phyloP scores from a whole-genome alignment of 129 eudicot genomes.

The Saposhnikovia divaricata region DNA sequence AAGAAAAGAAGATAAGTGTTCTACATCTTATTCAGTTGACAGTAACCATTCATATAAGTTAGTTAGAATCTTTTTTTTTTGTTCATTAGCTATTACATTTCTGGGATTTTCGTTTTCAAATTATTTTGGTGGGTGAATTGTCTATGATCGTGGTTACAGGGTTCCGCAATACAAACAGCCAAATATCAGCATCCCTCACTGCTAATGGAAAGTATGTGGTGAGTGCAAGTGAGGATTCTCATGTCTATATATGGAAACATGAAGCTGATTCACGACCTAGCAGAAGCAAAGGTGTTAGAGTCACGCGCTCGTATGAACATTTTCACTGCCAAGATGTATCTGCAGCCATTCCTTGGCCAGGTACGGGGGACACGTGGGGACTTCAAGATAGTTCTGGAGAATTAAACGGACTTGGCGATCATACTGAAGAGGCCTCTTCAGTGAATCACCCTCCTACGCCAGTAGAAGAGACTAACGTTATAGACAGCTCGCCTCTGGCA shows the following conservation, averaged over 20 bases:
- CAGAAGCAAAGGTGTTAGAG: conserved; percentile 66
- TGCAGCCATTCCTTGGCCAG: conserved; percentile 96
- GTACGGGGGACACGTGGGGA: conserved; percentile 45
- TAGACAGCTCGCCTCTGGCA: conserved; percentile 38
- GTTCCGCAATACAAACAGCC: conserved; percentile 85
- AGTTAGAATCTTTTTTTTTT: background rate
- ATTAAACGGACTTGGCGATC: conserved; percentile 21
- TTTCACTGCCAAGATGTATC: conserved; percentile 93
- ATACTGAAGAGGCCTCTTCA: conserved; percentile 35
- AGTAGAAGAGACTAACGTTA: conserved; percentile 36
- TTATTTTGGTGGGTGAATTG: background rate
- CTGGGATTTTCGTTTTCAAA: background rate
- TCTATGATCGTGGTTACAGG: conserved; percentile 38
- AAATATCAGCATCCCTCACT: conserved; percentile 77
- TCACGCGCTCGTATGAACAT: conserved; percentile 73
- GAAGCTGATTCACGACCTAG: conserved; percentile 74
- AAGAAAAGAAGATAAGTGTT: background rate
- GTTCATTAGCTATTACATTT: background rate
- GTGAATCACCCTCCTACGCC: conserved; percentile 77
- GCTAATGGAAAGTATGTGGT: conserved; percentile 76
- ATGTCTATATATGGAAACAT: conserved; percentile 88
- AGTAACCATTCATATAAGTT: background rate
- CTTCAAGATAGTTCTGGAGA: conserved; percentile 35
- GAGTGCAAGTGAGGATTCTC: conserved; percentile 91
- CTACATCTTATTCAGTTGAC: background rate